A percentile compares a stretch with the other conserved stretches of the same genome.
phyloP scores from a whole-genome alignment of 2,329 filamentous ascomycete genomes.

The Periconia digitata region DNA sequence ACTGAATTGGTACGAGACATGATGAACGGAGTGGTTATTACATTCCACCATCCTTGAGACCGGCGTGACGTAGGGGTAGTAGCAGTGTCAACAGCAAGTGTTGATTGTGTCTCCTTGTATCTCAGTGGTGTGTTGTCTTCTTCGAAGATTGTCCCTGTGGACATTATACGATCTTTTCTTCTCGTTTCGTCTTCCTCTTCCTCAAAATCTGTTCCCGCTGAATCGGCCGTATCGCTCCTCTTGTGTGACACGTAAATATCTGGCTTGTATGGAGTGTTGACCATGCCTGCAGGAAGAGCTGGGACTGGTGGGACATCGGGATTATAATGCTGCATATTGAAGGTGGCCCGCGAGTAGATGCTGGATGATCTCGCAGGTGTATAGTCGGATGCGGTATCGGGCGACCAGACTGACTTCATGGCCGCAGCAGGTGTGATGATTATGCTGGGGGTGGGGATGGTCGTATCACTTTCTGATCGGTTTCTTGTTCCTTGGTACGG shows the following conservation, averaged over 20 bases:
- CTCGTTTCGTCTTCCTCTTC: constrained; percentile 53
- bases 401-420: constrained; percentile 60
- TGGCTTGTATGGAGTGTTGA: constrained; percentile 10
- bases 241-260: constrained; percentile 5
- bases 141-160: constrained; percentile 69
- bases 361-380: constrained; percentile 57
- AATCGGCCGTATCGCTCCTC: constrained; percentile 37
- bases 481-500: constrained; percentile 31
- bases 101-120: constrained; percentile 25
- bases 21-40: constrained; percentile 70
- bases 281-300: constrained; percentile 29
- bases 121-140: constrained; percentile 58
- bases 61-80: constrained; percentile 56
- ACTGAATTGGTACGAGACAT: constrained; percentile 40
- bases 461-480: constrained; percentile 42
- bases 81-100: constrained; percentile 41
- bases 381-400: constrained; percentile 58
- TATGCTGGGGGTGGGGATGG: constrained; percentile 52
- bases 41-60: constrained; percentile 76
- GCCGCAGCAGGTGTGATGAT: constrained; percentile 56
- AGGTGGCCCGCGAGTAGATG: constrained; percentile 61
- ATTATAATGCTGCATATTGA: constrained; percentile 37
- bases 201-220: constrained; percentile 45
- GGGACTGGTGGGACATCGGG: constrained; percentile 55
- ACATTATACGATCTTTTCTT: constrained; percentile 47